These are phyloP conservation scores for Ceratocystis albifundus DNA, from an alignment of 2,329 filamentous ascomycete species.

Conservation along the genomic window DNA sequence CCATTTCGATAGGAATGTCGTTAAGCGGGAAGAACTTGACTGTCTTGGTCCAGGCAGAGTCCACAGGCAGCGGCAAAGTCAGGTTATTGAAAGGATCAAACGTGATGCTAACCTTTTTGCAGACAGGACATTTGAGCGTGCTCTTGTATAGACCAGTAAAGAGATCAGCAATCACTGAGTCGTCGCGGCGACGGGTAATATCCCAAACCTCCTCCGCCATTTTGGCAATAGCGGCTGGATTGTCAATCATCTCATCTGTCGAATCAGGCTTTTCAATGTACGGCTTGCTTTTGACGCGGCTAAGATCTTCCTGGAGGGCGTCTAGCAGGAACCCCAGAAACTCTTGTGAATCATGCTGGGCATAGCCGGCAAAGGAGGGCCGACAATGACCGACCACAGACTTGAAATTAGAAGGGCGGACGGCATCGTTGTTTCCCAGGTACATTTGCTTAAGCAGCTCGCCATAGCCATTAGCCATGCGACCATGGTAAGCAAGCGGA, in stretches of 20 bases:
- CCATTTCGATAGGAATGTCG: conserved; percentile 56
- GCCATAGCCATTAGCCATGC: conserved; percentile 76
- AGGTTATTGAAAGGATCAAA: conserved; percentile 97
- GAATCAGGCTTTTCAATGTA: conserved; percentile 97
- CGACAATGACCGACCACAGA: conserved; percentile 52
- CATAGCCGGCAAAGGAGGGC: conserved; percentile 81
- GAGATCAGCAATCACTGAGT: conserved; percentile 87
- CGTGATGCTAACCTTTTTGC: conserved; percentile 92
- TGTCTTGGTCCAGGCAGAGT: conserved; percentile 65
- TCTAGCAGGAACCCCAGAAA: conserved; percentile 92
- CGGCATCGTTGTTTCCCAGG: conserved; percentile 53
- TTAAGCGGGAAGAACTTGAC: conserved; percentile 70
- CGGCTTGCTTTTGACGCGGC: conserved; percentile 86
- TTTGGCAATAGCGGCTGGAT: conserved; percentile 65
- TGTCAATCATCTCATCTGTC: conserved; percentile 85
- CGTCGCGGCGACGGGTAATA: conserved; percentile 83
- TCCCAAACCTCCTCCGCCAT: conserved; percentile 85
- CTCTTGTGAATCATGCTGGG: conserved; percentile 94
- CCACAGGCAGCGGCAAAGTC: conserved; percentile 78
- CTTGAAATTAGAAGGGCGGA: conserved; percentile 55
- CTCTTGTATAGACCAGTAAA: conserved; percentile 99
- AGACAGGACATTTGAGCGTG: conserved; percentile 81
- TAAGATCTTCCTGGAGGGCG: conserved; percentile 88
- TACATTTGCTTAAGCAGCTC: conserved; percentile 68
- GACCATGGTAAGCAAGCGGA: conserved; percentile 70